A percentile compares a stretch with the other conserved stretches of the same genome.
Conservation (phyloP, 208 protist species). For the Wallacemonas sp. region DNA sequence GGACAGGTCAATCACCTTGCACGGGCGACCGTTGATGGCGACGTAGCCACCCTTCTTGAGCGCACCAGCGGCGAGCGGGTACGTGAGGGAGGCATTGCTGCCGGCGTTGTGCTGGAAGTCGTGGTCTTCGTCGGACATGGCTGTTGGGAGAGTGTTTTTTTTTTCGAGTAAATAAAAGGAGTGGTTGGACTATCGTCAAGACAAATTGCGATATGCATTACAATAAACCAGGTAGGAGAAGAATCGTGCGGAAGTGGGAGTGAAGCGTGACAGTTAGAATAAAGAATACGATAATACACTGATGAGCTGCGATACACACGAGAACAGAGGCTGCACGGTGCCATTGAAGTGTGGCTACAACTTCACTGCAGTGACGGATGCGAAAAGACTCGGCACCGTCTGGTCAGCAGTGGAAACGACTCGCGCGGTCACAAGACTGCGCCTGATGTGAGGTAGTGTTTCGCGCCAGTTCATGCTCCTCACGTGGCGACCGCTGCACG, state of each 20-base stretch:
- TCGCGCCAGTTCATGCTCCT: not conserved
- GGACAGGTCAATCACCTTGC: conserved; percentile 98
- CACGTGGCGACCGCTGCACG: not conserved
- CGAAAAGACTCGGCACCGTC: too few species aligned
- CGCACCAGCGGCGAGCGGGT: conserved; percentile 83
- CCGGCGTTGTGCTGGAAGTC: conserved; percentile 72
- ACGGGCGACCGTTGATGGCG: conserved; percentile 92
- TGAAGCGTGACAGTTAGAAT: too few species aligned
- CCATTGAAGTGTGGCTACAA: too few species aligned
- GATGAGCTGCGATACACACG: too few species aligned
- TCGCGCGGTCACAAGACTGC: too few species aligned
- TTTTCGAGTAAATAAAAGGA: not conserved
- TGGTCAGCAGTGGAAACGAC: too few species aligned
- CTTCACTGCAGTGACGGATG: too few species aligned
- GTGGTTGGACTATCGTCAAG: not conserved
- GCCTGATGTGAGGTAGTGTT: not conserved
- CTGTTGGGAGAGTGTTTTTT: not conserved
- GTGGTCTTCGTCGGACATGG: conserved; percentile 68
- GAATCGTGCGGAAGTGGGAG: too few species aligned
- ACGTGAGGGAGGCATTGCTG: conserved; percentile 81
- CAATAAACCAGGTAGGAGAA: too few species aligned
- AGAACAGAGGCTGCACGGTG: too few species aligned
- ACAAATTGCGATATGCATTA: too few species aligned
- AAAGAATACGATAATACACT: too few species aligned
- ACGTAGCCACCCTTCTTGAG: conserved; percentile 92